phyloP scores from a whole-genome alignment of 163 green algal species.

The Scenedesmus sp. region DNA sequence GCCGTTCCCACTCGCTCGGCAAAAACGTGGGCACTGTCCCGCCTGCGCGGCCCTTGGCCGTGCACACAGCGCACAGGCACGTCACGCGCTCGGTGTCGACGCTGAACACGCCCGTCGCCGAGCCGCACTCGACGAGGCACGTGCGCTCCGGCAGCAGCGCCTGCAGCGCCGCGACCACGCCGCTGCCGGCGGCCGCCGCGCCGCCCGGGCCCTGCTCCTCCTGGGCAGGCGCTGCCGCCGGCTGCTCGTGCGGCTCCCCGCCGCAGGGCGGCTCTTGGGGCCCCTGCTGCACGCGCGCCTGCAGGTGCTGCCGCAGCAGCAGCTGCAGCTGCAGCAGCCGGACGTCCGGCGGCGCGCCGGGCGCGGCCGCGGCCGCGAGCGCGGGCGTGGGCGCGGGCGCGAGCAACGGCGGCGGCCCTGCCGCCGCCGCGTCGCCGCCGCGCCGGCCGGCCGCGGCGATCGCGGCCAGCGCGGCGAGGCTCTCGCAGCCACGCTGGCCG shows the following conservation, averaged over 20 bases:
- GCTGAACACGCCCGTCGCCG: slow-evolving; percentile 21
- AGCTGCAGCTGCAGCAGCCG: slow-evolving; percentile 4
- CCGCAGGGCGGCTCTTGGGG: slow-evolving; percentile 10
- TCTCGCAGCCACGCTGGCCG: too few species aligned
- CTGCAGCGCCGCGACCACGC: slow-evolving; percentile 30
- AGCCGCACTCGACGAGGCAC: slow-evolving; percentile 41
- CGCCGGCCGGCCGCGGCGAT: too few species aligned
- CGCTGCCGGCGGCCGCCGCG: too few species aligned
- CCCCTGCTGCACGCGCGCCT: background rate
- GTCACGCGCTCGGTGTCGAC: slow-evolving; percentile 33
- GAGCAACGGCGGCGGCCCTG: too few species aligned
- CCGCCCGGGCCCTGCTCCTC: too few species aligned
- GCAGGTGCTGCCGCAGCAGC: background rate
- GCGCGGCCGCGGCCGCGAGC: background rate
- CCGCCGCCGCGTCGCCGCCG: too few species aligned
- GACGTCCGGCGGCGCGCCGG: background rate
- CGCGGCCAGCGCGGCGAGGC: too few species aligned
- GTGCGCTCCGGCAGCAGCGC: slow-evolving; percentile 9
- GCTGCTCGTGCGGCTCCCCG: too few species aligned
- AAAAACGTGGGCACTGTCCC: slow-evolving; percentile 44
- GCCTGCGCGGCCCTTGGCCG: slow-evolving; percentile 9
- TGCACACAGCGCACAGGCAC: slow-evolving; percentile 36
- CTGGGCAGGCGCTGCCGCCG: too few species aligned
- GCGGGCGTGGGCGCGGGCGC: background rate
- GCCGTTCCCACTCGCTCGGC: slow-evolving; percentile 80